These are phyloP conservation scores for Xylaria sp. DNA, from an alignment of 2,329 filamentous ascomycete species.

Conservation along the genomic window DNA sequence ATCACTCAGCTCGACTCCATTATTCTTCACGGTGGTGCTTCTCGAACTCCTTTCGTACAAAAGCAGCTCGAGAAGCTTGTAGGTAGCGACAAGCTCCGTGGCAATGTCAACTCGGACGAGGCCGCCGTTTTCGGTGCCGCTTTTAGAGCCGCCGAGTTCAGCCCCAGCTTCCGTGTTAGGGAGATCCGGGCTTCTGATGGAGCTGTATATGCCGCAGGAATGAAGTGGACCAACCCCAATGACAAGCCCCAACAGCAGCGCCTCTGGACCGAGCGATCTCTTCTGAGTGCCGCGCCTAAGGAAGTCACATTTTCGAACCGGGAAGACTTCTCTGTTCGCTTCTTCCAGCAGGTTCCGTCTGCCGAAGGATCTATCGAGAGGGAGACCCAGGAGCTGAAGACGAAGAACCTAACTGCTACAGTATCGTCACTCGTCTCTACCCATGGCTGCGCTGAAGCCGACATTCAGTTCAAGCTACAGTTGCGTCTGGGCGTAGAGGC, in stretches of 20 bases:
- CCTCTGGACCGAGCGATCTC: slow-evolving; percentile 73
- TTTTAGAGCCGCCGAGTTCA: slow-evolving; percentile 87
- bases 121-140: slow-evolving; percentile 92
- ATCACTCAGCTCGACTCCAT: slow-evolving; percentile 77
- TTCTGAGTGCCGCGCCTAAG: slow-evolving; percentile 70
- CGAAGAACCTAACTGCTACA: slow-evolving; percentile 80
- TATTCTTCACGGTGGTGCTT: slow-evolving; percentile 86
- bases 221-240: slow-evolving; percentile 67
- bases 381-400: slow-evolving; percentile 61
- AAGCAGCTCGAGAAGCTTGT: slow-evolving; percentile 73
- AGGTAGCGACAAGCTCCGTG: slow-evolving; percentile 74
- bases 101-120: slow-evolving; percentile 95
- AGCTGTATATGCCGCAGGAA: slow-evolving; percentile 64
- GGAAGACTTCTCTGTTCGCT: slow-evolving; percentile 72
- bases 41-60: slow-evolving; percentile 91
- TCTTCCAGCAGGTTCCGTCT: slow-evolving; percentile 66
- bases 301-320: slow-evolving; percentile 78
- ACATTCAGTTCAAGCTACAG: slow-evolving; percentile 74
- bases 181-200: slow-evolving; percentile 83
- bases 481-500: slow-evolving; percentile 66
- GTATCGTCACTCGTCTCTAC: slow-evolving; percentile 73
- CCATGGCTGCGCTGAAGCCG: slow-evolving; percentile 68
- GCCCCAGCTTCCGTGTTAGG: slow-evolving; percentile 95
- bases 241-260: slow-evolving; percentile 71
- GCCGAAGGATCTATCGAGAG: slow-evolving; percentile 47